Evolutionary conservation across 768 basidiomycete species (phyloP).

Genomic region (Vararia minispora): DNA sequence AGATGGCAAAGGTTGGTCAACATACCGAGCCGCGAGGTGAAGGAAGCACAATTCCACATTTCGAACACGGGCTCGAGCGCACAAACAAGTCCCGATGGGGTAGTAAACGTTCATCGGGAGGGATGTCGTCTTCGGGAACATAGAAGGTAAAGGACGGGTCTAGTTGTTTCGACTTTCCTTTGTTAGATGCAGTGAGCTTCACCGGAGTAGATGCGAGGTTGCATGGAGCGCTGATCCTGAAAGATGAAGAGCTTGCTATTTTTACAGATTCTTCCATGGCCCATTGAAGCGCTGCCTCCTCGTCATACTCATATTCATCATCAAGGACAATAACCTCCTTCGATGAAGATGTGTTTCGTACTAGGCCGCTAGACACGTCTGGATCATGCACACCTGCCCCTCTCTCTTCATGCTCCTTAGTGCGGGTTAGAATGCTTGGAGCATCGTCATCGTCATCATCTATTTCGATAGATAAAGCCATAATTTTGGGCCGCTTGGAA

Average conservation of each 20-base stretch:
- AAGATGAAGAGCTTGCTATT: no score
- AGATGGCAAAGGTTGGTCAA: slow-evolving; percentile 6
- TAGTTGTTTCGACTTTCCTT: no score
- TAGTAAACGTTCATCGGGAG: slow-evolving; percentile 25
- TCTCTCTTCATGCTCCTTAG: slow-evolving; percentile 32
- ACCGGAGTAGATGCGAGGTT: no score
- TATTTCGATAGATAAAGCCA: slow-evolving; percentile 20
- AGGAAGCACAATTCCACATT: slow-evolving; percentile 24
- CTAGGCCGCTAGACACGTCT: no score
- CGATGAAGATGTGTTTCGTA: slow-evolving; percentile 4
- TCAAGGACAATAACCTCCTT: slow-evolving; percentile 6
- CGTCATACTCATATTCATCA: background rate
- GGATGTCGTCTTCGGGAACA: no score
- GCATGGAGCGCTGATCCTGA: no score
- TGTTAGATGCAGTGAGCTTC: no score
- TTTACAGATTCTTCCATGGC: no score
- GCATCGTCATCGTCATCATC: slow-evolving; percentile 30
- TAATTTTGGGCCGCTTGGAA: no score
- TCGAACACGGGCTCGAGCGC: slow-evolving; percentile 24
- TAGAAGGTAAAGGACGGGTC: no score
- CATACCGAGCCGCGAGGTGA: slow-evolving; percentile 35
- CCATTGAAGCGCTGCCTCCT: background rate
- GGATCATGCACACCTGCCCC: slow-evolving; percentile 28
- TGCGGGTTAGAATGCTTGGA: slow-evolving; percentile 27
- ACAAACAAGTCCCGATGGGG: slow-evolving; percentile 27